Percentiles rank a stretch among this genome's conserved stretches.
Evolutionary conservation across 2,329 filamentous ascomycete genomes (phyloP).

Genomic region (Aspergillus sp.): DNA sequence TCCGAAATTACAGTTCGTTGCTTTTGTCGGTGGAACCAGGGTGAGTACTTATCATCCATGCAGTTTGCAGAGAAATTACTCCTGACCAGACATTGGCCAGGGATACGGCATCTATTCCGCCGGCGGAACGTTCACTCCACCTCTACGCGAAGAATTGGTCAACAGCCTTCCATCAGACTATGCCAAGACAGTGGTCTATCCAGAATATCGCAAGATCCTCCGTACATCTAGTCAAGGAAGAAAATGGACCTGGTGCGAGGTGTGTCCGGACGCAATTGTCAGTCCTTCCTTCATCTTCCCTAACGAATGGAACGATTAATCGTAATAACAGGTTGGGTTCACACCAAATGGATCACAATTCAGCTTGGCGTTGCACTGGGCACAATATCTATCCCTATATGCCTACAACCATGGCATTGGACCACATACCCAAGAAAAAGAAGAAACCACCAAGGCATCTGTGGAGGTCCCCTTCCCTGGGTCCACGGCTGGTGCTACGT

Average conservation of each 20-base stretch:
- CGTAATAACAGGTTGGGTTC: slow-evolving; percentile 27
- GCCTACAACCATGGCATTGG: slow-evolving; percentile 25
- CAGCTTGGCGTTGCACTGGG: slow-evolving; percentile 32
- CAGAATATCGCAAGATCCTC: slow-evolving; percentile 26
- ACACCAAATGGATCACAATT: slow-evolving; percentile 32
- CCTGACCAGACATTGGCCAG: slow-evolving; percentile 6
- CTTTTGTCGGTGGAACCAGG: slow-evolving; percentile 34
- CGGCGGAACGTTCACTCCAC: slow-evolving; percentile 31
- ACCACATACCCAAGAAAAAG: background rate
- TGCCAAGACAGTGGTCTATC: slow-evolving; percentile 35
- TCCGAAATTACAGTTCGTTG: slow-evolving; percentile 32
- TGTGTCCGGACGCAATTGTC: slow-evolving; percentile 33
- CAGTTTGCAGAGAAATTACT: background rate
- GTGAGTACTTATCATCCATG: slow-evolving; percentile 1
- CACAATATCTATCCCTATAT: slow-evolving; percentile 33
- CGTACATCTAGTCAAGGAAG: slow-evolving; percentile 23
- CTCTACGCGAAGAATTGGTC: slow-evolving; percentile 33
- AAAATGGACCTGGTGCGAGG: slow-evolving; percentile 40
- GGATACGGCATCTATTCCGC: slow-evolving; percentile 28
- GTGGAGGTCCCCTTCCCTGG: slow-evolving; percentile 30
- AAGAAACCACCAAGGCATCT: background rate
- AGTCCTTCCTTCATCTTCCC: background rate
- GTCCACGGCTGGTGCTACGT: slow-evolving; percentile 21
- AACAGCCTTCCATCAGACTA: slow-evolving; percentile 30
- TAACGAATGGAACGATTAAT: background rate